These are phyloP conservation scores for Tricholoma flavovirens DNA, from an alignment of 768 basidiomycete species.

Conservation along the genomic window DNA sequence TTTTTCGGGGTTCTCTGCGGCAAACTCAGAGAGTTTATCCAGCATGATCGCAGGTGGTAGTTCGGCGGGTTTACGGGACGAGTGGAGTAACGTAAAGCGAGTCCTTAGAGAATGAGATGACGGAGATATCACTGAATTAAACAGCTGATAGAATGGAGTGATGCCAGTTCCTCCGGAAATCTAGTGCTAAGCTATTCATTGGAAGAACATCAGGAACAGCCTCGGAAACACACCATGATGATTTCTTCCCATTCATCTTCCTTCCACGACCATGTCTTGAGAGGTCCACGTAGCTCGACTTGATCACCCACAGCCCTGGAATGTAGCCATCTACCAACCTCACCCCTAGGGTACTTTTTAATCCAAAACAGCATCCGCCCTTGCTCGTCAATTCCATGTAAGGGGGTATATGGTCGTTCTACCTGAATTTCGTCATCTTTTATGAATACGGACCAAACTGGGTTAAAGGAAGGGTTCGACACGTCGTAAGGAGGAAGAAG, in stretches of 20 bases:
- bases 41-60: constrained; percentile 66
- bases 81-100: constrained; percentile 69
- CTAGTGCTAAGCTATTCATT: constrained; percentile 29
- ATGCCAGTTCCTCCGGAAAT: constrained; percentile 87
- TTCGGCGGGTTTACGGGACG: constrained; percentile 53
- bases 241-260: constrained; percentile 67
- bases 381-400: constrained; percentile 60
- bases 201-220: background rate
- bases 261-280: constrained; percentile 60
- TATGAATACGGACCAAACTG: constrained; percentile 73
- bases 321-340: constrained; percentile 82
- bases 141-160: constrained; percentile 78
- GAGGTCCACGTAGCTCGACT: constrained; percentile 73
- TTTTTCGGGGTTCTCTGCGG: constrained; percentile 45
- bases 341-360: constrained; percentile 71
- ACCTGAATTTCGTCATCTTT: constrained; percentile 89
- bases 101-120: constrained; percentile 28
- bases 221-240: constrained; percentile 51
- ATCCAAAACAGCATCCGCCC: constrained; percentile 77
- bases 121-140: constrained; percentile 47
- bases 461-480: constrained; percentile 22
- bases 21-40: constrained; percentile 42
- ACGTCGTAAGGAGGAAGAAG: constrained; percentile 25
- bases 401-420: constrained; percentile 79
- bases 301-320: constrained; percentile 58